Conservation (phyloP, 805 yeast genomes). For the Metschnikowia shivogae region DNA sequence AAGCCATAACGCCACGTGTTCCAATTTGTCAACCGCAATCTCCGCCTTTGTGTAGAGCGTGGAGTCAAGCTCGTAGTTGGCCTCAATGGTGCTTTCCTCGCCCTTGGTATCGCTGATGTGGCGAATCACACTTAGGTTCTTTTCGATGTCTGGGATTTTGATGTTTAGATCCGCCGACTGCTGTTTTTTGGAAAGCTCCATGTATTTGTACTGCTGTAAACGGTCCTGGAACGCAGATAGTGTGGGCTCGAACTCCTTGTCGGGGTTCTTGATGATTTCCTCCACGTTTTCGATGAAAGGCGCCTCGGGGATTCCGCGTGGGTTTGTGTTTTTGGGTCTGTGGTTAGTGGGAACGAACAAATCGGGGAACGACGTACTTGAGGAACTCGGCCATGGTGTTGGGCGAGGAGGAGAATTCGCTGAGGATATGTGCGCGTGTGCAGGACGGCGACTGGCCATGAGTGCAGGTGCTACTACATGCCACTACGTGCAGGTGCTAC, state of each 20-base stretch:
- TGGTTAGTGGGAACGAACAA: conserved; percentile 6
- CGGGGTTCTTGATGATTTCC: conserved; percentile 61
- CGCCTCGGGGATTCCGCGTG: conserved; percentile 96
- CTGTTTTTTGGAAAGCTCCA: conserved; percentile 59
- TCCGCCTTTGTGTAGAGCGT: conserved; percentile 84
- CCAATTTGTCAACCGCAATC: conserved; percentile 52
- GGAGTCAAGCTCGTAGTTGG: conserved; percentile 91
- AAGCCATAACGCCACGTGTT: conserved; percentile 82
- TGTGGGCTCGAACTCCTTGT: conserved; percentile 60
- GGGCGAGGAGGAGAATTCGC: conserved; percentile 1
- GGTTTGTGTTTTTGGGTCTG: conserved; percentile 63
- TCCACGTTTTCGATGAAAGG: conserved; percentile 87
- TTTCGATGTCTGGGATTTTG: conserved; percentile 89
- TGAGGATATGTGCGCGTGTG: neutral
- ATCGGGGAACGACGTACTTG: conserved; percentile 22
- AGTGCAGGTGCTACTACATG: too few species aligned
- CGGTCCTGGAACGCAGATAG: conserved; percentile 80
- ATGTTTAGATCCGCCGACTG: conserved; percentile 50
- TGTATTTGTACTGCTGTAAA: conserved; percentile 82
- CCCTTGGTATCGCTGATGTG: conserved; percentile 49
- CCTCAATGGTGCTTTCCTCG: conserved; percentile 41
- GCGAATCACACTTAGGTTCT: conserved; percentile 71
- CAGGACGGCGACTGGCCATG: neutral
- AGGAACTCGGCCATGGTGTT: conserved; percentile 28
- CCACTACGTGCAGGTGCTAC: too few species aligned